Percentiles rank a stretch among this genome's conserved stretches.
phyloP scores from a whole-genome alignment of 768 basidiomycete genomes.

The Xerocomellus intermedius region DNA sequence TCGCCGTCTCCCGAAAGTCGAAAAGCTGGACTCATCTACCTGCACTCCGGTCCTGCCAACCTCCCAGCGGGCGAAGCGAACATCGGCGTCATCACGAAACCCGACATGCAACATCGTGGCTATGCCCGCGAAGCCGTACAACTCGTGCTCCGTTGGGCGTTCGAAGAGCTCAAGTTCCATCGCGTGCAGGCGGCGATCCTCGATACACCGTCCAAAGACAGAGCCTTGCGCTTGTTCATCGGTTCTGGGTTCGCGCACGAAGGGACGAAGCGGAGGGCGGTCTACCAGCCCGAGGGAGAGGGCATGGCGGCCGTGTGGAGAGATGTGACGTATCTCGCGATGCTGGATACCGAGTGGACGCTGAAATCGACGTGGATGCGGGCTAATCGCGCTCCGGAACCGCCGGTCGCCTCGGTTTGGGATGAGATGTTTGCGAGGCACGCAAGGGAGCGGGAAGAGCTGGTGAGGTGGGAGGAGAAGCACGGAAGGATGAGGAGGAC shows the following conservation, averaged over 20 bases:
- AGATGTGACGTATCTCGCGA: slow-evolving; percentile 57
- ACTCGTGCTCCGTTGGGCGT: slow-evolving; percentile 46
- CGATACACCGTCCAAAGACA: slow-evolving; percentile 43
- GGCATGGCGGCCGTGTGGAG: slow-evolving; percentile 47
- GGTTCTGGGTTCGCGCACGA: slow-evolving; percentile 56
- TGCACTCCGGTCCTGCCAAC: slow-evolving; percentile 21
- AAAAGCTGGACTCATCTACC: slow-evolving; percentile 28
- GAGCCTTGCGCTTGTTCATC: slow-evolving; percentile 48
- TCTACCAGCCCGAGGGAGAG: slow-evolving; percentile 41
- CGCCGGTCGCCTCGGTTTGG: slow-evolving; percentile 48
- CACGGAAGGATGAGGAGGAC: slow-evolving; percentile 31
- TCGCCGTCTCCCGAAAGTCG: neutral
- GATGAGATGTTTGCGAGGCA: slow-evolving; percentile 62
- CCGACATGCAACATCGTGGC: slow-evolving; percentile 39
- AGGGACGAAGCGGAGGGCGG: slow-evolving; percentile 57
- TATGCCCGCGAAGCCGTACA: slow-evolving; percentile 47
- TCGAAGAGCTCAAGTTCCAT: slow-evolving; percentile 35
- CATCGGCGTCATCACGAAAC: slow-evolving; percentile 52
- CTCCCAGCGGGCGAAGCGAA: slow-evolving; percentile 43
- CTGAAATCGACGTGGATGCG: slow-evolving; percentile 31
- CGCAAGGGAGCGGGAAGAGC: slow-evolving; percentile 53
- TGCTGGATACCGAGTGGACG: slow-evolving; percentile 63
- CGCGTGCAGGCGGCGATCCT: slow-evolving; percentile 43
- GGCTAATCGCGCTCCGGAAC: neutral
- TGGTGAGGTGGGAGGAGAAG: slow-evolving; percentile 51